Conservation (phyloP, 306 rosid genomes). For the Ammopiptanthus mongolicus region DNA sequence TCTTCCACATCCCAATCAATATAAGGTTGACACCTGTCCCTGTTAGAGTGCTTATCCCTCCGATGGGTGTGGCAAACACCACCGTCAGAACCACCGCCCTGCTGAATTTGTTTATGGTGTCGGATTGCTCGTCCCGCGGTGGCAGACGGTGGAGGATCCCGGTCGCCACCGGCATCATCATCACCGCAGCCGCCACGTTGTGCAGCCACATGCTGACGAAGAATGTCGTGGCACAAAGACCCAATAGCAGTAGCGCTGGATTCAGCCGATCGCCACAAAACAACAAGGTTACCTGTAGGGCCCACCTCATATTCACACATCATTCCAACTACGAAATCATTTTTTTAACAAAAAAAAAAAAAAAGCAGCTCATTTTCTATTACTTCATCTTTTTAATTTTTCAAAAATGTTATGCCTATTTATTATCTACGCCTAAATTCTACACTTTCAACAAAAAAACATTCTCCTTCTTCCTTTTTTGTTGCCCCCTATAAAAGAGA, state of each 20-base stretch:
- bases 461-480: too few relatives aligned
- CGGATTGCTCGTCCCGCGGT: constrained; percentile 31
- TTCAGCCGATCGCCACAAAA: constrained; percentile 80
- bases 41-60: constrained; percentile 80
- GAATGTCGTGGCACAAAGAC: constrained; percentile 65
- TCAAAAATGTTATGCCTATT: too few relatives aligned
- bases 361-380: background rate
- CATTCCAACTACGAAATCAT: background rate
- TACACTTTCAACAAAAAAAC: too few relatives aligned
- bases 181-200: constrained; percentile 76
- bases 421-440: too few relatives aligned
- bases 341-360: background rate
- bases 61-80: constrained; percentile 53
- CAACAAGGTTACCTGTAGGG: constrained; percentile 44
- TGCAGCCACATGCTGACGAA: constrained; percentile 97
- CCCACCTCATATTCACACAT: background rate
- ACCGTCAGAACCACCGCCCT: constrained; percentile 77
- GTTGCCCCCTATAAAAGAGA: too few relatives aligned
- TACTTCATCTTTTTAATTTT: background rate
- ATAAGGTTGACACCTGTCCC: constrained; percentile 92
- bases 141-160: constrained; percentile 73
- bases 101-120: constrained; percentile 47
- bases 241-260: constrained; percentile 58
- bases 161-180: constrained; percentile 95
- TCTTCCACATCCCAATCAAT: constrained; percentile 83